phyloP scores from a whole-genome alignment of 495 filamentous ascomycete genomes.

The Neurospora sp. region DNA sequence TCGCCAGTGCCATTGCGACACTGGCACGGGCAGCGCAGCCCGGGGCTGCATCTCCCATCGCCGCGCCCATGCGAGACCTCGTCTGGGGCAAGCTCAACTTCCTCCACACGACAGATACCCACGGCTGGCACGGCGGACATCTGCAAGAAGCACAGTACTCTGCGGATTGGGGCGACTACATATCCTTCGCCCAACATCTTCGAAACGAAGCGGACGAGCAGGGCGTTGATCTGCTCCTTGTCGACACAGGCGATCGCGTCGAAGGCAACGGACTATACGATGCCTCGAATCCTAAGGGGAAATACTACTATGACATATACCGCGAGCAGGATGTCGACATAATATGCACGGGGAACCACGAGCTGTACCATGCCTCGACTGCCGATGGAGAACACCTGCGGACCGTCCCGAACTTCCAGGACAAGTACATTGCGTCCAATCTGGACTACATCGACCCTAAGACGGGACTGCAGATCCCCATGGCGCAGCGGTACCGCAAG shows the following conservation, averaged over 20 bases:
- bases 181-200: constrained; percentile 83
- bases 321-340: constrained; percentile 74
- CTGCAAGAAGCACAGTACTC: constrained; percentile 89
- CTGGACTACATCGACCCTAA: constrained; percentile 74
- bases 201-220: constrained; percentile 63
- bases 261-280: constrained; percentile 98
- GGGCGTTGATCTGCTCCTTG: constrained; percentile 72
- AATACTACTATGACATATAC: constrained; percentile 79
- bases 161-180: constrained; percentile 95
- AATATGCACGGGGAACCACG: constrained; percentile 87
- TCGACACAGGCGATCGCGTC: constrained; percentile 90
- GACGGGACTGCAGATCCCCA: constrained; percentile 57
- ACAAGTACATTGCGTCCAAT: constrained; percentile 79
- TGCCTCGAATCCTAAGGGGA: constrained; percentile 73
- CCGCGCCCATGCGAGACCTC: constrained; percentile 71
- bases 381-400: constrained; percentile 63
- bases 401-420: constrained; percentile 69
- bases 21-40: constrained; percentile 60
- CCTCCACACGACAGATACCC: constrained; percentile 86
- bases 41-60: constrained; percentile 63
- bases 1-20: constrained; percentile 16
- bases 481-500: constrained; percentile 74
- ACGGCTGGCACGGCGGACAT: constrained; percentile 94
- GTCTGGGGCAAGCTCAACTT: constrained; percentile 91
- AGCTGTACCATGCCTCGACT: constrained; percentile 74